Evolutionary conservation across 1,139 yeast genomes (phyloP).

Genomic region (Magnusiomyces paraingens): DNA sequence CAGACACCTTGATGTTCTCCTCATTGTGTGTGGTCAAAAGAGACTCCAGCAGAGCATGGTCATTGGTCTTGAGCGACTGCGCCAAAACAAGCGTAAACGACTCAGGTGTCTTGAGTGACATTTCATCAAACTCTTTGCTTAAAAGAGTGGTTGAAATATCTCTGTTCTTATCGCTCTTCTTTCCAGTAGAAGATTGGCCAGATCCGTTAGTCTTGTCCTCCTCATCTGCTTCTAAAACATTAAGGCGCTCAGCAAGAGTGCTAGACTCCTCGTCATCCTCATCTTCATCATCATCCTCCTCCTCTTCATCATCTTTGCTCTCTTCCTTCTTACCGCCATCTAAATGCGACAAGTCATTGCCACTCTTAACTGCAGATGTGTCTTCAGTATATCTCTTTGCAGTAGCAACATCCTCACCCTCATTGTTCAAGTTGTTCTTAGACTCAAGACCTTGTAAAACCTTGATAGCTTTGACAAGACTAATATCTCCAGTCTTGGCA

Average conservation of each 20-base stretch:
- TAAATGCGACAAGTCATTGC: constrained; percentile 44
- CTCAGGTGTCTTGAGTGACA: constrained; percentile 27
- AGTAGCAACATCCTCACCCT: constrained; percentile 69
- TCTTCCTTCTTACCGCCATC: constrained; percentile 27
- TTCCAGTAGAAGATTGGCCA: constrained; percentile 12
- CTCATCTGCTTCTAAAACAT: constrained; percentile 31
- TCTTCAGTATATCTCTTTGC: constrained; percentile 60
- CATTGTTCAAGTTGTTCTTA: constrained; percentile 23
- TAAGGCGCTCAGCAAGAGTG: constrained; percentile 38
- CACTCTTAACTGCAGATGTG: constrained; percentile 44
- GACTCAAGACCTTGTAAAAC: constrained; percentile 16
- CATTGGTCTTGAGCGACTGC: constrained; percentile 39
- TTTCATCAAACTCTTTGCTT: constrained; percentile 2
- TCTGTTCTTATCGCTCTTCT: constrained; percentile 21
- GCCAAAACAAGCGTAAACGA: constrained; percentile 35
- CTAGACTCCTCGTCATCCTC: constrained; percentile 31
- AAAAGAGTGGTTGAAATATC: constrained; percentile 1
- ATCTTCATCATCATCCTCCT: constrained; percentile 30
- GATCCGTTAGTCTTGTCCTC: constrained; percentile 14
- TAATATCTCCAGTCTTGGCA: constrained; percentile 20
- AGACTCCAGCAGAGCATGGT: constrained; percentile 49
- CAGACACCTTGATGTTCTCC: constrained; percentile 62
- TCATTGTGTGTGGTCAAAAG: constrained; percentile 69
- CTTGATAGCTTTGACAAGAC: constrained; percentile 20
- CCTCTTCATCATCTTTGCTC: constrained; percentile 26